A percentile compares a stretch with the other conserved stretches of the same genome.
Conservation (phyloP, 805 yeast genomes). For the Debaryomyces prosopidis region DNA sequence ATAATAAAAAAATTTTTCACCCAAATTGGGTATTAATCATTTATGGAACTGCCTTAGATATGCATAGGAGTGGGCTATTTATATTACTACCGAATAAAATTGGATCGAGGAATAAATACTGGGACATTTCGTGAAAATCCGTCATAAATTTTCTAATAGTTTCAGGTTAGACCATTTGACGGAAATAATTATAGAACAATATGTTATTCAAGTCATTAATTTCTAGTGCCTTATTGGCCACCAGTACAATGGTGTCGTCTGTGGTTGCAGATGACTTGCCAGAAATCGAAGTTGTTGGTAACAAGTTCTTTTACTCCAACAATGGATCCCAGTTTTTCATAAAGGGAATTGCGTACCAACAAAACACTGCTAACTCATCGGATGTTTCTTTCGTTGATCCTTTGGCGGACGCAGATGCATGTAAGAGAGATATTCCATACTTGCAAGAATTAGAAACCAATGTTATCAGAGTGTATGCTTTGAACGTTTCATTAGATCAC, state of each 20-base stretch:
- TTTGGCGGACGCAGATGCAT: constrained; percentile 58
- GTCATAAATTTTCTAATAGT: no score
- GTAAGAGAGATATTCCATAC: constrained; percentile 76
- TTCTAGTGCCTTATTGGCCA: constrained; percentile 23
- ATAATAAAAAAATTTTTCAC: constrained; percentile 3
- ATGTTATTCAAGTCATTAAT: constrained; percentile 38
- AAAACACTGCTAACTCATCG: constrained; percentile 55
- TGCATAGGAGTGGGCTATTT: neutral
- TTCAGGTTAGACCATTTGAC: no score
- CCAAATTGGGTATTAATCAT: constrained; percentile 2
- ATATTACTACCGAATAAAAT: neutral
- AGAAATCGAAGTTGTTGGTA: constrained; percentile 70
- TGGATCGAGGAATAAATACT: no score
- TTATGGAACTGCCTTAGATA: no score
- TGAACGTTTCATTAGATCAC: constrained; percentile 65
- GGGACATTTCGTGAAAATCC: no score
- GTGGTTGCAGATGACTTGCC: constrained; percentile 49
- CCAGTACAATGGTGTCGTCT: constrained; percentile 12
- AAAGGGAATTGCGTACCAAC: constrained; percentile 80
- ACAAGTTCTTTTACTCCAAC: constrained; percentile 73
- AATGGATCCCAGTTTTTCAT: constrained; percentile 79
- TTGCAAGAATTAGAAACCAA: constrained; percentile 63
- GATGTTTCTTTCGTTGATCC: constrained; percentile 61
- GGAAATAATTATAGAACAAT: neutral
- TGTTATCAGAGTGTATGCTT: constrained; percentile 74